phyloP scores from a whole-genome alignment of 371 early-diverging fungal species.

The Mortierella sp. region DNA sequence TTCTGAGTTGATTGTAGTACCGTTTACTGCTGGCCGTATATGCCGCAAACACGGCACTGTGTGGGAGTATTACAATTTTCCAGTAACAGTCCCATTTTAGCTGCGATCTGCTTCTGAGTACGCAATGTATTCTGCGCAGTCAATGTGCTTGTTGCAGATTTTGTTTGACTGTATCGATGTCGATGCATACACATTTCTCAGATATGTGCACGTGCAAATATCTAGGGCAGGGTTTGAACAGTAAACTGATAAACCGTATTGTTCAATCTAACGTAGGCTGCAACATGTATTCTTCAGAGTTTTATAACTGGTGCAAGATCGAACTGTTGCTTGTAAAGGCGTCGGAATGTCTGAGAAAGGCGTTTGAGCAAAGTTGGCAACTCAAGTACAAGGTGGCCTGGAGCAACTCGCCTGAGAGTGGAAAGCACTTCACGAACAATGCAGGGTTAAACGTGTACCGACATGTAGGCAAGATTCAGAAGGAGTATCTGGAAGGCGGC shows the following conservation, averaged over 20 bases:
- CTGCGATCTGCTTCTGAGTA: constrained; percentile 24
- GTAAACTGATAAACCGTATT: constrained; percentile 33
- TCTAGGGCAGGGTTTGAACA: constrained; percentile 33
- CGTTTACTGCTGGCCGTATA: constrained; percentile 31
- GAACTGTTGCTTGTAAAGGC: constrained; percentile 44
- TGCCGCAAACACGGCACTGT: constrained; percentile 28
- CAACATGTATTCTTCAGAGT: constrained; percentile 42
- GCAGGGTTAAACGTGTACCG: constrained; percentile 29
- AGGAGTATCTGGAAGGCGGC: constrained; percentile 35
- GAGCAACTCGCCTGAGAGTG: constrained; percentile 39
- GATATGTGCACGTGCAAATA: constrained; percentile 23
- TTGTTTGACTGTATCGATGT: constrained; percentile 28
- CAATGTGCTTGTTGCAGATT: constrained; percentile 28
- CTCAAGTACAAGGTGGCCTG: constrained; percentile 35
- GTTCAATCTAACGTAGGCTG: constrained; percentile 40
- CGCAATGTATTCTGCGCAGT: constrained; percentile 22
- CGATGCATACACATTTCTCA: constrained; percentile 22
- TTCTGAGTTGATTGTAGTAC: constrained; percentile 30
- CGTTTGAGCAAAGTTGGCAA: constrained; percentile 43
- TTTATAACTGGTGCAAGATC: constrained; percentile 40
- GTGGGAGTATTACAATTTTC: constrained; percentile 21
- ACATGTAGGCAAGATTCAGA: constrained; percentile 39
- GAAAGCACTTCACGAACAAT: constrained; percentile 35
- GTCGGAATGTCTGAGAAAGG: constrained; percentile 38
- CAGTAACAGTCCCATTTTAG: constrained; percentile 29